Percentiles rank a stretch among this genome's conserved stretches.
Conservation (phyloP, 2,329 filamentous ascomycete genomes). For the Paecilomyces dactylethromorphus region DNA sequence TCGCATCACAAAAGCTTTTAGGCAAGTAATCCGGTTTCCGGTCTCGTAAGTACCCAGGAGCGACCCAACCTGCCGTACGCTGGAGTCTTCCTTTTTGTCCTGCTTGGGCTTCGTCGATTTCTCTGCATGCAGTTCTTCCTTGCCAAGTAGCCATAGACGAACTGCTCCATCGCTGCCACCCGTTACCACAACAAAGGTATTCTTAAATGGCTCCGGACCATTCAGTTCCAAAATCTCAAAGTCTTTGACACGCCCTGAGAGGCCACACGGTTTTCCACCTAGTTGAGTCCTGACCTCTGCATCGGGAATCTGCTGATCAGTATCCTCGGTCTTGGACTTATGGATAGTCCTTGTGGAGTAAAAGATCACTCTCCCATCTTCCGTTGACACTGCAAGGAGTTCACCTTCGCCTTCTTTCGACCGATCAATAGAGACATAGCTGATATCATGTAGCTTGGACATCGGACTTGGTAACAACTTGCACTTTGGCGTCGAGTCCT, state of each 20-base stretch:
- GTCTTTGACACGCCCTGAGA: conserved; percentile 76
- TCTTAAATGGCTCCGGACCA: conserved; percentile 23
- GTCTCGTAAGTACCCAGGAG: conserved; percentile 76
- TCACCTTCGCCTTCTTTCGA: conserved; percentile 44
- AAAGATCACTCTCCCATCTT: conserved; percentile 82
- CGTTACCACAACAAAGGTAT: conserved; percentile 56
- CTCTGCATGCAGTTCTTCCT: conserved; percentile 20
- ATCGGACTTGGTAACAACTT: conserved; percentile 60
- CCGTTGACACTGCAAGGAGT: conserved; percentile 72
- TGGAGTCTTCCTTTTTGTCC: conserved; percentile 7
- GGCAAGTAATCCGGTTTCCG: conserved; percentile 79
- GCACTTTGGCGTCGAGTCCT: conserved; percentile 73
- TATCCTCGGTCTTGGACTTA: conserved; percentile 34
- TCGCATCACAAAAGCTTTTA: conserved; percentile 81
- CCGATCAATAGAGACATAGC: conserved; percentile 53
- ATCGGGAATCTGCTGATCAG: conserved; percentile 53
- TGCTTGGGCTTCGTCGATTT: conserved; percentile 12
- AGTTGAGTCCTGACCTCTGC: conserved; percentile 62
- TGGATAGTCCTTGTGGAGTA: conserved; percentile 58
- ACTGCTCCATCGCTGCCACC: conserved; percentile 80
- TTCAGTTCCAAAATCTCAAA: conserved; percentile 59
- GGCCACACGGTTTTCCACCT: conserved; percentile 63
- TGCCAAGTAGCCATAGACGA: conserved; percentile 63
- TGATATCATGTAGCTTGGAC: conserved; percentile 78
- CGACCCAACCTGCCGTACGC: conserved; percentile 49